Conservation (phyloP, 2,329 filamentous ascomycete genomes). For the Talaromyces sp. region DNA sequence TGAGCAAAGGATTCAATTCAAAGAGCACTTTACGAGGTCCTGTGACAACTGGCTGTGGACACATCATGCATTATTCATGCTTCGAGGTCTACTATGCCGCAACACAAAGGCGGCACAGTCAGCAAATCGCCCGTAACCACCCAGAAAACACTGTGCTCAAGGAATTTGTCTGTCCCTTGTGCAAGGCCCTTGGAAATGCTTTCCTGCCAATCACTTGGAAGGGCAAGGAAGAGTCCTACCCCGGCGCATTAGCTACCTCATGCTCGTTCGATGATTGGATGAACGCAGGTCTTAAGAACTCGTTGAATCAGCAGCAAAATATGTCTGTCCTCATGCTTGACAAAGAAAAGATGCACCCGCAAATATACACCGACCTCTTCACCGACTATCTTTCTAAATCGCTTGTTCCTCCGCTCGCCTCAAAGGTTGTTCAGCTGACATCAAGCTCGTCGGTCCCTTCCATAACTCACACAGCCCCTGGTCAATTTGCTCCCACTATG, state of each 20-base stretch:
- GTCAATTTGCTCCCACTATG: constrained; percentile 29
- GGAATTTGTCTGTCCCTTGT: constrained; percentile 95
- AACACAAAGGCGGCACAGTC: constrained; percentile 78
- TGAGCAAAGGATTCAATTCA: constrained; percentile 86
- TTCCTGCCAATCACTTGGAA: constrained; percentile 97
- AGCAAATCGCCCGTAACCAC: constrained; percentile 93
- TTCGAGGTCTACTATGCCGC: constrained; percentile 91
- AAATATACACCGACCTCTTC: constrained; percentile 53
- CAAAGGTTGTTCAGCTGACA: constrained; percentile 39
- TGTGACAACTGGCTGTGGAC: constrained; percentile 87
- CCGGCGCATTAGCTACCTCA: constrained; percentile 67
- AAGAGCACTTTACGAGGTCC: constrained; percentile 70
- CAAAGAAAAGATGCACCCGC: constrained; percentile 34
- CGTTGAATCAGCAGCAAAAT: constrained; percentile 53
- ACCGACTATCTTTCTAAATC: constrained; percentile 54
- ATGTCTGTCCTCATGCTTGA: constrained; percentile 44
- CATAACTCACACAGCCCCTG: background rate
- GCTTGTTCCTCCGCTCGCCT: constrained; percentile 55
- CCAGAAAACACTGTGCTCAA: constrained; percentile 77
- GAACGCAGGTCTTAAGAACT: constrained; percentile 57
- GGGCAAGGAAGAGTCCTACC: constrained; percentile 80
- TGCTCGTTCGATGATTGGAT: constrained; percentile 71
- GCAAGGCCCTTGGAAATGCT: constrained; percentile 92
- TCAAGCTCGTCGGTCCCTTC: constrained; percentile 23
- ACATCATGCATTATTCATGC: constrained; percentile 97